These are phyloP conservation scores for Sugiyamaella xylanicola DNA, from an alignment of 1,139 yeast genomes.

Conservation along the genomic window DNA sequence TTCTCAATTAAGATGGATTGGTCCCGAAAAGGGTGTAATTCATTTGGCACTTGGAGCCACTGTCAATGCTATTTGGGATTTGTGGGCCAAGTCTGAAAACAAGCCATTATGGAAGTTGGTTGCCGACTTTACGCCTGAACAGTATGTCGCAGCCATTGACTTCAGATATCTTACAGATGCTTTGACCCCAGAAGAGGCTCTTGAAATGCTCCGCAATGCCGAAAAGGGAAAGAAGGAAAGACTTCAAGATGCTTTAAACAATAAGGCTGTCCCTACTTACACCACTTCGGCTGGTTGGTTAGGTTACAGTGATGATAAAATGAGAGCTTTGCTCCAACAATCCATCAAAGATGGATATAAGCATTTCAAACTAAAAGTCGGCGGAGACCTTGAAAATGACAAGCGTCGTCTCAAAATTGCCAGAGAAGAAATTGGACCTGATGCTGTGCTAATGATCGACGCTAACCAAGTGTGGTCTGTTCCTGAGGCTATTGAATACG, in stretches of 20 bases:
- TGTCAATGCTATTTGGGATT: slow-evolving; percentile 47
- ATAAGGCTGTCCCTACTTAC: slow-evolving; percentile 49
- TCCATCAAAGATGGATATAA: slow-evolving; percentile 46
- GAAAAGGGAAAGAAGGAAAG: slow-evolving; percentile 42
- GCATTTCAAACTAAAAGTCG: slow-evolving; percentile 49
- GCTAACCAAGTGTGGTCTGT: slow-evolving; percentile 49
- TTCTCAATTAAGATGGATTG: slow-evolving; percentile 47
- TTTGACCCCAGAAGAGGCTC: slow-evolving; percentile 46
- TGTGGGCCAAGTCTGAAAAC: slow-evolving; percentile 44
- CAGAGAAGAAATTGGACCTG: slow-evolving; percentile 47
- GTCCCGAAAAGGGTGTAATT: slow-evolving; percentile 47
- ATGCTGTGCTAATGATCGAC: slow-evolving; percentile 42
- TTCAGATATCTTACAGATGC: slow-evolving; percentile 48
- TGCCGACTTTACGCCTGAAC: slow-evolving; percentile 48
- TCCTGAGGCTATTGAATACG: slow-evolving; percentile 47
- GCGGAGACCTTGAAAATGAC: slow-evolving; percentile 45
- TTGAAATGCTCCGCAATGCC: slow-evolving; percentile 39
- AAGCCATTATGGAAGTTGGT: slow-evolving; percentile 48
- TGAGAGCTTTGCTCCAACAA: slow-evolving; percentile 40
- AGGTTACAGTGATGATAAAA: slow-evolving; percentile 48
- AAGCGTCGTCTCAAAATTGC: slow-evolving; percentile 43
- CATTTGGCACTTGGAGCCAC: slow-evolving; percentile 44
- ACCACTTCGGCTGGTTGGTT: slow-evolving; percentile 52
- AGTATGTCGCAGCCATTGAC: slow-evolving; percentile 48
- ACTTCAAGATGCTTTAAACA: slow-evolving; percentile 41